A percentile compares a stretch with the other conserved stretches of the same genome.
These are phyloP conservation scores for Colletotrichum salicis DNA, from an alignment of 2,329 filamentous ascomycete genomes.

Conservation along the genomic window DNA sequence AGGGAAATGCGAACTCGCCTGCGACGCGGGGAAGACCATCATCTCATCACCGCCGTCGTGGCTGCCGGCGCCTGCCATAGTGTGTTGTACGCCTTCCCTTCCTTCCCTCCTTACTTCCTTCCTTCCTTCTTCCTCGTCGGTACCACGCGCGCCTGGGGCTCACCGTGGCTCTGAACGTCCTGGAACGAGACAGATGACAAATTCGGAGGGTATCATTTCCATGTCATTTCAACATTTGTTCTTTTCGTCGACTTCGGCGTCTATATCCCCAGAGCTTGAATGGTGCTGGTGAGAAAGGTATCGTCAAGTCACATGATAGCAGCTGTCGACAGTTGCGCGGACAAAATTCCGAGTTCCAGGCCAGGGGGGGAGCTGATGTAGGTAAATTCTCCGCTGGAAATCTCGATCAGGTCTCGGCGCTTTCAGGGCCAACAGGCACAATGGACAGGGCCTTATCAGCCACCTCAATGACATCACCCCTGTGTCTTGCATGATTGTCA, in stretches of 20 bases:
- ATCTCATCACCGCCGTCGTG: not conserved
- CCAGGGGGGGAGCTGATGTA: not conserved
- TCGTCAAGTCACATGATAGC: constrained; percentile 22
- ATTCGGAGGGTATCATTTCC: not conserved
- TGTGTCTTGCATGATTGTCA: constrained; percentile 14
- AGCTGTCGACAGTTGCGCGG: not conserved
- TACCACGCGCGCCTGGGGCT: not conserved
- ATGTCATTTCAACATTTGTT: no score
- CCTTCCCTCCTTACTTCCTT: not conserved
- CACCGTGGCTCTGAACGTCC: not conserved
- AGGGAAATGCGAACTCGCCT: constrained; percentile 58
- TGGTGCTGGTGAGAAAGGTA: not conserved
- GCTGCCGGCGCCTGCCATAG: not conserved
- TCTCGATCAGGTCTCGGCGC: constrained; percentile 23
- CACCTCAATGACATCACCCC: constrained; percentile 31
- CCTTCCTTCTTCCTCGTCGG: not conserved
- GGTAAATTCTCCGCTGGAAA: constrained; percentile 16
- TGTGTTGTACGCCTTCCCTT: not conserved
- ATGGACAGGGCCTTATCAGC: constrained; percentile 11
- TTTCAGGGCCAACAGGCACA: constrained; percentile 1
- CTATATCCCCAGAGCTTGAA: not conserved
- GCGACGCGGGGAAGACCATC: constrained; percentile 40
- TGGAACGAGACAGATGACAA: not conserved
- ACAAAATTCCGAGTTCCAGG: not conserved
- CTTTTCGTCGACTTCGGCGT: not conserved